Base-by-base conservation (phyloP, 805 yeast genomes). In the Myxozyma vanderwaltii region DNA sequence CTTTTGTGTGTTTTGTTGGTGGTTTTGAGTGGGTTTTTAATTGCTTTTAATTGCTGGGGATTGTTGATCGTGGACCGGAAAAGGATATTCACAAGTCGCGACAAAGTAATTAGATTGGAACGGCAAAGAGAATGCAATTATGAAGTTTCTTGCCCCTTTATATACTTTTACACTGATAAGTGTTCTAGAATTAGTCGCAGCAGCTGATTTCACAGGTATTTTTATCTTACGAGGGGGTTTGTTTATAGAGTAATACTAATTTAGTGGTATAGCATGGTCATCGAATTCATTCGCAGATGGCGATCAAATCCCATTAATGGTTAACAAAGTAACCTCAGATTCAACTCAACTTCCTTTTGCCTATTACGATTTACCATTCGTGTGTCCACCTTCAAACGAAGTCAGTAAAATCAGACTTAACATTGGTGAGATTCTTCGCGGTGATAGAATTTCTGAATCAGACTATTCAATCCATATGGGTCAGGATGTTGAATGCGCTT, bases 321-420 rank as follows among this genome's bases (percentile, higher is more conserved):
- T 88, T 26, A 89, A 90, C 73, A 86, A 89, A 65, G 85, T 88
- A 1, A 90, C 87, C 64, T 86, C 94, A 0, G 89, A 87, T 67
- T 74, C 80, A n/a, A 85, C 89, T 0, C 89, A 86, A 67, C 76
- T 87, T 8, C 95, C 96, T 1, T 88, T 78, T 69, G 83, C 87
- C 0, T 90, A 88, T 71, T 84, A 86, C 71, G 88, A 85, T 57
- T 76, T 91, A 51, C 89, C 89, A 1, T 90, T 89, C 71, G 85
- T 88, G 1, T 90, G 96, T 72, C 66, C 68, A 10, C 89, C 92
- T 0, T 83, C 88, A 8, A 75, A 81, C 1, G 69, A 69, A 1
- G 69, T 75, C 4, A 76, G 82, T n/a, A 81, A 82, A 58, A 73
- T 86, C 19, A 86, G 85, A 64, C 71, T 88, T 46, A 86, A 91